Base-by-base conservation (phyloP, 2,329 filamentous ascomycete species). In the Acrodontium crateriforme region DNA sequence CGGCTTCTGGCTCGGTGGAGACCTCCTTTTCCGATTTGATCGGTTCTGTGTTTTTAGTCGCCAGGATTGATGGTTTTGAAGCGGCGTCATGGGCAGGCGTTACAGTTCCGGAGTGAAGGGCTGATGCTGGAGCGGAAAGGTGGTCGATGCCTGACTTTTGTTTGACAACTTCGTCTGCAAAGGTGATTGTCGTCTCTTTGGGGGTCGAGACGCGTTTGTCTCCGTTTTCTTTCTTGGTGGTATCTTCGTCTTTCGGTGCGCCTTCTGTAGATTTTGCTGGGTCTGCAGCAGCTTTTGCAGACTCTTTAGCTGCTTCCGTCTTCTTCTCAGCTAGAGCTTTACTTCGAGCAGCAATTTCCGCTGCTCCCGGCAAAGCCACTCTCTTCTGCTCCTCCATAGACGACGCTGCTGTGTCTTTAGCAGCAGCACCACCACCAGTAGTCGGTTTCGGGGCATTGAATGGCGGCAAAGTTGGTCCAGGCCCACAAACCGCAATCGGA, bases 61-160 rank as follows among this genome's bases (percentile, higher is more conserved):
- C 18, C 5, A 24, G 12, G 18, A 16, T 25, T 18, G 33, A n/a
- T n/a, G n/a, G n/a, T 31, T 18, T 37, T 34, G 11, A 11, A 20
- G 29, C 33, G 29, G n/a, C n/a, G n/a, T n/a, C n/a, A n/a, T n/a
- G n/a, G n/a, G 37, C 44, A n/a, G 50, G 49, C 27, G 55, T 52
- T 7, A 45, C 47, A 11, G 49, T 46, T 6, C 41, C 37, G 47
- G 41, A 44, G 47, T 40, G 30, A 42, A 44, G 29, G 10, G 36
- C 36, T 18, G 43, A 44, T 3, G 42, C 36, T 7, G 43, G 39
- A 3, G 39, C 42, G 15, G 42, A 45, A 10, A 43, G 25, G 26
- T 45, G 39, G 7, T 45, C 42, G 12, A 35, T 10, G 13, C 24
- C 27, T 5, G 33, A 29, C 10, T 41, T 34, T 5, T 23, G 21